These are phyloP conservation scores for Metschnikowia sp. DNA, from an alignment of 805 yeast genomes.

Conservation along the genomic window DNA sequence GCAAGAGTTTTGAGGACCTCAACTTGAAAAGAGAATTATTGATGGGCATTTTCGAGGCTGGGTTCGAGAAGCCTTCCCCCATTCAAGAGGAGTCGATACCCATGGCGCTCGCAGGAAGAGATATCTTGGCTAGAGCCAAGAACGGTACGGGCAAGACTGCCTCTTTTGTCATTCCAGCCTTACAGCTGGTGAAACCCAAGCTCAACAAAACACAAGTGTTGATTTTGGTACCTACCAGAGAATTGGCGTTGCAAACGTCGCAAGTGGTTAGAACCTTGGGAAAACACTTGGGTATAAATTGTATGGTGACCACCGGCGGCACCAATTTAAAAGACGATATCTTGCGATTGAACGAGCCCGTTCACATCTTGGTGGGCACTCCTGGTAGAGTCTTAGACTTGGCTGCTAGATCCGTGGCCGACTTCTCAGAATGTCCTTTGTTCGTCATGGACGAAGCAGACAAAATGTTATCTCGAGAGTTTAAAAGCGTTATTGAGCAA, in stretches of 20 bases:
- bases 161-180: constrained; percentile 89
- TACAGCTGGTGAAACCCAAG: constrained; percentile 86
- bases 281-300: constrained; percentile 84
- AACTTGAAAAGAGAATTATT: constrained; percentile 85
- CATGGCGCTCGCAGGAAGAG: constrained; percentile 91
- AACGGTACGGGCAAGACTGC: constrained; percentile 99
- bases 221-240: constrained; percentile 95
- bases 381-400: constrained; percentile 96
- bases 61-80: constrained; percentile 97
- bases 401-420: constrained; percentile 84
- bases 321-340: constrained; percentile 93
- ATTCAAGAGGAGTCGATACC: constrained; percentile 98
- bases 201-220: constrained; percentile 83
- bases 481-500: constrained; percentile 82
- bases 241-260: constrained; percentile 94
- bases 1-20: constrained; percentile 88
- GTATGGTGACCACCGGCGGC: constrained; percentile 99
- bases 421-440: constrained; percentile 78
- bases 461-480: constrained; percentile 89
- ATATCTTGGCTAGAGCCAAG: constrained; percentile 94
- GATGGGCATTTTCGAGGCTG: constrained; percentile 99
- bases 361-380: constrained; percentile 93
- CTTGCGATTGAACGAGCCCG: constrained; percentile 86
- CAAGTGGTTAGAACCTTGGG: constrained; percentile 96
- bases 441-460: constrained; percentile 99